Evolutionary conservation across 257 asterid species (phyloP), one percentile per base, ranked within the genome.

Genomic region (Solanum virginianum): DNA sequence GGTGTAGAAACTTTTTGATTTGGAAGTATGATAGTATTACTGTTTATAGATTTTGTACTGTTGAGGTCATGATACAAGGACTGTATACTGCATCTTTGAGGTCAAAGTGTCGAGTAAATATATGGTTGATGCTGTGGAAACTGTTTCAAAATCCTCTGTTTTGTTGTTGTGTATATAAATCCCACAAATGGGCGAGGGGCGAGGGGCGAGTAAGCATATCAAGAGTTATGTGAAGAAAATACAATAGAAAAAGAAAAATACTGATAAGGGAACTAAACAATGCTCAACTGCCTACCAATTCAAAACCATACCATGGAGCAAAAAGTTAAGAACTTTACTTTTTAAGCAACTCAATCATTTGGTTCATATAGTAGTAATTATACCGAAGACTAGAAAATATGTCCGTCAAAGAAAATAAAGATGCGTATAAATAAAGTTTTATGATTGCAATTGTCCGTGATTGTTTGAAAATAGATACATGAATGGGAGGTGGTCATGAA

Each of bases 291-390:
- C 65, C 26, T 57, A 59, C 66, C 57, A 4, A 16, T 8, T 45
- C 65, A 86, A 77, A 86, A 77, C 43, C 29, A 41, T 66, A 80
- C 53, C 57, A n/a, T 13, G 62, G 20, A 26, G 53, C 39, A 69
- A 69, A 83, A 63, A 85, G 36, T 55, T 56, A 84, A 47, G 15
- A 29, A 24, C 62, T 86, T 32, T 90, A 96, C 99, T 94, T 91
- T 2, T 96, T 90, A 75, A 97, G 97, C 86, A 97, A 87, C 88
- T 97, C 98, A 87, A 95, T 91, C 98, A 95, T 96, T 90, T 96
- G 99, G 5, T 90, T 98, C 98, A 94, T 80, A 88, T 92, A 97
- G 83, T 84, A 90, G 89, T 95, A 97, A 86, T 97, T 95, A 65
- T 95, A 97, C 80, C 92, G 94, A 22, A 94, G 68, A 66, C 36